These are phyloP conservation scores for Pneumocystis carinii DNA, from an alignment of 1,139 yeast species.

Conservation along the genomic window DNA sequence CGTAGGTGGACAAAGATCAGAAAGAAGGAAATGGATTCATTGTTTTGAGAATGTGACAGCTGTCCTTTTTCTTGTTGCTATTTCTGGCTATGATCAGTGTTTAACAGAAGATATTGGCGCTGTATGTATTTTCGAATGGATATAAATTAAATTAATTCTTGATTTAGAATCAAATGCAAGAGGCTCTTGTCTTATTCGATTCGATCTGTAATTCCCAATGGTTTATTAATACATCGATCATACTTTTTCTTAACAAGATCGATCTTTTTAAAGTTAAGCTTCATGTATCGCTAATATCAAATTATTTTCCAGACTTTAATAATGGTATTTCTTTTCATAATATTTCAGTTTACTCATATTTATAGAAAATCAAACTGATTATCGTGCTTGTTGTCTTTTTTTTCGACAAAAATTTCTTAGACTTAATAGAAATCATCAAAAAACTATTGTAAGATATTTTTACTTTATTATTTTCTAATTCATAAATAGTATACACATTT, in stretches of 20 bases:
- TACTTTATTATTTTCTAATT: neutral
- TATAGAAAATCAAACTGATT: neutral
- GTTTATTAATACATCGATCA: slow-evolving; percentile 77
- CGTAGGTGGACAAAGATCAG: slow-evolving; percentile 96
- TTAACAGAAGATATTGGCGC: slow-evolving; percentile 62
- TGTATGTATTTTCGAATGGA: neutral
- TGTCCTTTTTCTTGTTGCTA: slow-evolving; percentile 78
- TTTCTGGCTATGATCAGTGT: slow-evolving; percentile 83
- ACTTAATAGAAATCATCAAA: slow-evolving; percentile 6
- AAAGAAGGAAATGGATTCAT: slow-evolving; percentile 90
- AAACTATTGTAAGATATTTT: neutral
- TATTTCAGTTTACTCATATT: neutral
- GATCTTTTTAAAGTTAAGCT: slow-evolving; percentile 69
- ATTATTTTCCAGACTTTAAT: slow-evolving; percentile 31
- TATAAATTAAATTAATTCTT: neutral
- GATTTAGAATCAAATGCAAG: slow-evolving; percentile 79
- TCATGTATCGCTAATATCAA: slow-evolving; percentile 43
- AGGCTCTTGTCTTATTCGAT: slow-evolving; percentile 70
- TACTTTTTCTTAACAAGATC: slow-evolving; percentile 73
- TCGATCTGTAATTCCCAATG: slow-evolving; percentile 73
- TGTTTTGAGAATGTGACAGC: slow-evolving; percentile 88
- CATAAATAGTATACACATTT: slow-evolving; percentile 1
- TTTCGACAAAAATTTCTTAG: slow-evolving; percentile 3
- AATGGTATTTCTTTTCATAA: neutral
- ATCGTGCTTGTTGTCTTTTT: neutral